Evolutionary conservation across 139 green algal species (phyloP).

Genomic region (Chlorella sorokiniana): DNA sequence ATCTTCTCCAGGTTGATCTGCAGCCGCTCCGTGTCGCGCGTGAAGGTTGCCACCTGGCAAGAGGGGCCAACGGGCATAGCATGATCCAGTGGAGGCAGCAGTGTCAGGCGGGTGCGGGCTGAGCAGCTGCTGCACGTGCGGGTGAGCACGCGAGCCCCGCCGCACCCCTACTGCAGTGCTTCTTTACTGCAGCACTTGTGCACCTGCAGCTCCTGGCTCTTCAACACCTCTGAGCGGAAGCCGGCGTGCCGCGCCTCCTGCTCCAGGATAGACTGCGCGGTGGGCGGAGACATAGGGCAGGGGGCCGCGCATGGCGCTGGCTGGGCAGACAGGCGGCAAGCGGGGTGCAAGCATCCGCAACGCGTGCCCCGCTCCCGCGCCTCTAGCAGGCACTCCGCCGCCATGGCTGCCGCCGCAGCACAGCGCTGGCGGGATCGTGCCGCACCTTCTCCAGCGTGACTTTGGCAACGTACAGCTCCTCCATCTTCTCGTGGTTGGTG

Average conservation of each 20-base stretch:
- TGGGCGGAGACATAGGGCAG: too few relatives aligned
- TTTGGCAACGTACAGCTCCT: conserved; percentile 71
- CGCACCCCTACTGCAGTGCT: neutral
- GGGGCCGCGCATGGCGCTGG: neutral
- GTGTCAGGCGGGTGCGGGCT: neutral
- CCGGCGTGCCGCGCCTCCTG: conserved; percentile 63
- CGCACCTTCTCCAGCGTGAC: conserved; percentile 75
- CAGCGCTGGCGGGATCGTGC: neutral
- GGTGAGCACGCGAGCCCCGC: neutral
- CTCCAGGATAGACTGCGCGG: conserved; percentile 75
- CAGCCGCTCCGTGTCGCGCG: conserved; percentile 84
- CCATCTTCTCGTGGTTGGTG: conserved; percentile 68
- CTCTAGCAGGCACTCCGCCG: too few relatives aligned
- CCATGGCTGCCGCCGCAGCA: neutral
- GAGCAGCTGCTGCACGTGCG: neutral
- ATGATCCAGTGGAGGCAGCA: too few relatives aligned
- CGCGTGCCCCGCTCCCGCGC: too few relatives aligned
- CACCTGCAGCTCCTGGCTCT: conserved; percentile 77
- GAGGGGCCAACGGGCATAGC: too few relatives aligned
- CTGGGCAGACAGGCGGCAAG: neutral
- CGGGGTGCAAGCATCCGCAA: too few relatives aligned
- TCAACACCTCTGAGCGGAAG: conserved; percentile 83
- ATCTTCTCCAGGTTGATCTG: conserved; percentile 89
- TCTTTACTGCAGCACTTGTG: neutral
- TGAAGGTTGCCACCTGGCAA: conserved; percentile 48